Base-by-base conservation (phyloP, 768 basidiomycete species). In the Tricholoma matsutake region DNA sequence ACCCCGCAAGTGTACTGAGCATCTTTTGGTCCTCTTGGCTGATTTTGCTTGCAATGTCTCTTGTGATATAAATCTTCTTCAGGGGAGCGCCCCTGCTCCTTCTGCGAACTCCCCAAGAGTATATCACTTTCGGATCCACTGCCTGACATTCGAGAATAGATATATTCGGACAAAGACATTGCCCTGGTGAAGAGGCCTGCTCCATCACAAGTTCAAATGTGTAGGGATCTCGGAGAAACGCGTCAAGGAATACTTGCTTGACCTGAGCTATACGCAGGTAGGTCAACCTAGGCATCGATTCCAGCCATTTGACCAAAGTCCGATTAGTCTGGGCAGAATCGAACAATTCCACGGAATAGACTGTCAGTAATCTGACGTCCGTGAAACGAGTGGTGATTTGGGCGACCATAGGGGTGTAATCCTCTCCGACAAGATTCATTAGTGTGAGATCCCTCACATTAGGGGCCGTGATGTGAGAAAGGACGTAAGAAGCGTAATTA, bases 401-500 rank as follows among this genome's bases (percentile, higher is more conserved):
- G 16, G 68, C 64, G 65, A 84, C 79, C 54, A 90, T 67, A 4
- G 76, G 75, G 2, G 75, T 68, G 65, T 86, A 86, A 66, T 88
- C 81, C 25, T 77, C 72, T 28, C 81, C 82, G 13, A 64, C 71
- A 60, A 87, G 67, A 61, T 80, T 78, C 79, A 84, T 80, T 25
- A 91, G 67, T 3, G 84, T 84, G 37, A 91, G 72, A 63, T 85
- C 83, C 59, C 78, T 76, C 31, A 89, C 68, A 54, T 81, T 76
- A 6, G 88, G 87, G 1, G 85, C 85, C n/a, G 71, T 65, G 61
- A 92, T 73, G 43, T 81, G 80, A 25, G 75, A 68, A 25, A 83
- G 66, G 58, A 83, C 64, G 68, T 77, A 83, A 53, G 75, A 67
- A 16, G 79, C 82, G 69, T 83, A 87, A 1, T 66, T 43, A 41